phyloP scores from a whole-genome alignment of 164 flowering plant species.

The Berberis thunbergii region DNA sequence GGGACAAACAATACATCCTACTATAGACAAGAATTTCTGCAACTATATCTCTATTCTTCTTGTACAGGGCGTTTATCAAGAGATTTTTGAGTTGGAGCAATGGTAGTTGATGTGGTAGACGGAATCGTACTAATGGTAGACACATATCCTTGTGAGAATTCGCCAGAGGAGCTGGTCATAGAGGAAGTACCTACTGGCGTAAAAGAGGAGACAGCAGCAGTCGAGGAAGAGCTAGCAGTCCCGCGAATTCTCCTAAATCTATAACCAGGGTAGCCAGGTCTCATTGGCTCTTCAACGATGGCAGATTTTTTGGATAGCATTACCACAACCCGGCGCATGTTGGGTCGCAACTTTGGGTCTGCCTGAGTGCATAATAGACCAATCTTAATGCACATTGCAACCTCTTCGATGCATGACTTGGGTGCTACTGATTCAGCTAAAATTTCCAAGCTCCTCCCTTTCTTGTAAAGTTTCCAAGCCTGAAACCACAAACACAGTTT shows the following conservation, averaged over 20 bases:
- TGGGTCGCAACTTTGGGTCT: slow-evolving; percentile 61
- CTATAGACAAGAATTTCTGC: too few relatives aligned
- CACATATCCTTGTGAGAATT: neutral
- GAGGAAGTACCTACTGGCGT: neutral
- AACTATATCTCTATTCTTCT: too few relatives aligned
- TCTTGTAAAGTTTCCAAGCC: slow-evolving; percentile 70
- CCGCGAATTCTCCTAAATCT: slow-evolving; percentile 35
- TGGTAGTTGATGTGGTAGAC: neutral
- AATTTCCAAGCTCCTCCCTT: slow-evolving; percentile 48
- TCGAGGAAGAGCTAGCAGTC: neutral
- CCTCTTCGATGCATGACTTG: slow-evolving; percentile 40
- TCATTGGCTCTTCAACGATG: slow-evolving; percentile 54
- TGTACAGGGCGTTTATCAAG: too few relatives aligned
- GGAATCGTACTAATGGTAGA: neutral
- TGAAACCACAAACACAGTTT: slow-evolving; percentile 11
- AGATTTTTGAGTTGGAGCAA: too few relatives aligned
- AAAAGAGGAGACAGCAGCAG: neutral
- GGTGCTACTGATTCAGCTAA: slow-evolving; percentile 52
- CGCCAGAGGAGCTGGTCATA: neutral
- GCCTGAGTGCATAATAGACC: slow-evolving; percentile 73
- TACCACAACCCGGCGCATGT: slow-evolving; percentile 60
- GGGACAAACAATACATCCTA: too few relatives aligned
- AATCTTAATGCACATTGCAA: slow-evolving; percentile 56
- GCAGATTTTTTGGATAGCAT: slow-evolving; percentile 55
- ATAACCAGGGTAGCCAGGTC: slow-evolving; percentile 64